A percentile compares a stretch with the other conserved stretches of the same genome.
Conservation (phyloP, 2,329 filamentous ascomycete genomes). For the Exophiala oligosperma region DNA sequence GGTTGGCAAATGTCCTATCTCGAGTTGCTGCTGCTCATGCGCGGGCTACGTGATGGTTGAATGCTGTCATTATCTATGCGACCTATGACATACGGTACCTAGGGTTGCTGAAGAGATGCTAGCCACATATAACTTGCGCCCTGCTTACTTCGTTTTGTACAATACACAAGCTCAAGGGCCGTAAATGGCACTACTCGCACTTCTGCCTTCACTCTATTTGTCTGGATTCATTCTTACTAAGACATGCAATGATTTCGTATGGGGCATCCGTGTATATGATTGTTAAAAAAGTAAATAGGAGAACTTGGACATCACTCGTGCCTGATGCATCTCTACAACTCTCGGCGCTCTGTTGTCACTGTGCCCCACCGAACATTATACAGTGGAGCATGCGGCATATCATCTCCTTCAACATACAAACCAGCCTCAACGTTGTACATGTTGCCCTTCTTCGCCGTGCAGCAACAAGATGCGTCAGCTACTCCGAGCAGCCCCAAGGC, state of each 20-base stretch:
- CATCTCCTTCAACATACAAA: neutral
- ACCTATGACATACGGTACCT: neutral
- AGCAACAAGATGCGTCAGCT: constrained; percentile 17
- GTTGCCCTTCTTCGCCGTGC: constrained; percentile 5
- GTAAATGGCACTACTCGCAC: too few relatives aligned
- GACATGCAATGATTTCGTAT: too few relatives aligned
- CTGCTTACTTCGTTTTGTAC: too few relatives aligned
- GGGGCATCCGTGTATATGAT: too few relatives aligned
- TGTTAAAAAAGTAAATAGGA: too few relatives aligned
- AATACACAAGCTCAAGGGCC: too few relatives aligned
- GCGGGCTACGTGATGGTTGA: neutral
- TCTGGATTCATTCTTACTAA: too few relatives aligned
- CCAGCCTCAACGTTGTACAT: constrained; percentile 3
- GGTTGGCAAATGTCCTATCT: constrained; percentile 18
- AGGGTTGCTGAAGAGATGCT: too few relatives aligned
- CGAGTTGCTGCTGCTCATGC: constrained; percentile 18
- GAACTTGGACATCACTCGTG: too few relatives aligned
- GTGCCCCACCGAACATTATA: neutral
- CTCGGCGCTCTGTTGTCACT: too few relatives aligned
- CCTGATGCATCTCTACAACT: too few relatives aligned
- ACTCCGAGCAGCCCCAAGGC: constrained; percentile 11
- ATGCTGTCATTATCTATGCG: neutral
- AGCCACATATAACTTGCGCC: neutral
- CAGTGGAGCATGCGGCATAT: neutral
- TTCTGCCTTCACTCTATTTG: too few relatives aligned